These are phyloP conservation scores for Lithohypha guttulata DNA, from an alignment of 2,329 filamentous ascomycete species.

Conservation along the genomic window DNA sequence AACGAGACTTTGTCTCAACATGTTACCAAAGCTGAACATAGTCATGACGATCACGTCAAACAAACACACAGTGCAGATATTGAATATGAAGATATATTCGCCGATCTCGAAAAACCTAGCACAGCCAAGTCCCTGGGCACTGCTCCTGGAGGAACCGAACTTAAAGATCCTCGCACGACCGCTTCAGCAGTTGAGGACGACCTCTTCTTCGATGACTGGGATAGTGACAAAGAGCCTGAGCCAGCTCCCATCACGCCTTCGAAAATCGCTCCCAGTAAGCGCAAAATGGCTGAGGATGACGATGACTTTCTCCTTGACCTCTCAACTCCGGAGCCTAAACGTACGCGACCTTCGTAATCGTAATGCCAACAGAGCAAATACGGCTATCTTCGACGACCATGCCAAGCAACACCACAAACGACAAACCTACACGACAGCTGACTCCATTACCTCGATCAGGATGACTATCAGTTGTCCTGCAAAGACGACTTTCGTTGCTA, in stretches of 20 bases:
- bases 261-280: constrained; percentile 15
- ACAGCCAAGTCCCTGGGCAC: neutral
- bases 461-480: neutral
- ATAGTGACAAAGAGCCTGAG: constrained; percentile 1
- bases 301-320: constrained; percentile 18
- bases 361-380: neutral
- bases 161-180: neutral
- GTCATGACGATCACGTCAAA: neutral
- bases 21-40: neutral
- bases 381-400: neutral
- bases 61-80: neutral
- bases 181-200: constrained; percentile 16
- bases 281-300: constrained; percentile 19
- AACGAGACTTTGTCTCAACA: no score
- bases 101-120: neutral
- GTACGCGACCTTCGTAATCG: constrained; percentile 14
- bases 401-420: neutral
- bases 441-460: neutral
- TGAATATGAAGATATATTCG: neutral
- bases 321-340: constrained; percentile 20
- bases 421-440: neutral
- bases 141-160: neutral
- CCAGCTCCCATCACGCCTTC: constrained; percentile 13
- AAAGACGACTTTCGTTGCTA: neutral
- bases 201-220: constrained; percentile 9